Evolutionary conservation across 2,329 filamentous ascomycete species (phyloP).

Genomic region (Fusarium bulbicola): DNA sequence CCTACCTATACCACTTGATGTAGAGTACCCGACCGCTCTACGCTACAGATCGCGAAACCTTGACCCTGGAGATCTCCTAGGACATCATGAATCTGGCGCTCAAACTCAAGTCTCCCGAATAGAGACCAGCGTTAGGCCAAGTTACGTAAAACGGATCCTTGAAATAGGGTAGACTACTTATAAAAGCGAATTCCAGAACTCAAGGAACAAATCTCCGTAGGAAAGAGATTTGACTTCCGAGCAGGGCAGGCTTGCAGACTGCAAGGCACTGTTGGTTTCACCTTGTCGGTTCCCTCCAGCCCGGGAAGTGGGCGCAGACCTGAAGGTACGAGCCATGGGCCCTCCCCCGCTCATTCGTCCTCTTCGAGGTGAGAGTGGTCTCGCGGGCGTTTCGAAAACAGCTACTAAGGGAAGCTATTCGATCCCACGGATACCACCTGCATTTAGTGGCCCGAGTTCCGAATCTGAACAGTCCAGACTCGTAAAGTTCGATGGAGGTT

Average conservation of each 20-base stretch:
- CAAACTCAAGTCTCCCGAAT: too few relatives aligned
- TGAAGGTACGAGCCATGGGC: neutral
- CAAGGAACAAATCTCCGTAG: too few relatives aligned
- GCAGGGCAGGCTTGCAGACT: neutral
- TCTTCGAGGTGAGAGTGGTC: too few relatives aligned
- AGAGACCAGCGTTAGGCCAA: accelerated
- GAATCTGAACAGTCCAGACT: neutral
- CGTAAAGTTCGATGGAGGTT: neutral
- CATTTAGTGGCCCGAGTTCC: neutral
- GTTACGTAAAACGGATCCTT: too few relatives aligned
- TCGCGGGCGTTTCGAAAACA: neutral
- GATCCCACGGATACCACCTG: neutral
- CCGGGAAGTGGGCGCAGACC: neutral
- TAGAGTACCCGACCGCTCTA: accelerated
- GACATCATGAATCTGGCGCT: neutral
- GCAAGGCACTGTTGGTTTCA: neutral
- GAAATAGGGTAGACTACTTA: neutral
- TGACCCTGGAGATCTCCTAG: neutral
- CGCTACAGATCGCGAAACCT: neutral
- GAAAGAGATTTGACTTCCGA: too few relatives aligned
- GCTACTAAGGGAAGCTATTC: neutral
- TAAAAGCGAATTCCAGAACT: too few relatives aligned
- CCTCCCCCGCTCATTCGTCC: neutral
- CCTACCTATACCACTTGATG: too few relatives aligned
- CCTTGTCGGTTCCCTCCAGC: too few relatives aligned